Conservation (phyloP, 345 rosid genomes). For the Lumnitzera racemosa region DNA sequence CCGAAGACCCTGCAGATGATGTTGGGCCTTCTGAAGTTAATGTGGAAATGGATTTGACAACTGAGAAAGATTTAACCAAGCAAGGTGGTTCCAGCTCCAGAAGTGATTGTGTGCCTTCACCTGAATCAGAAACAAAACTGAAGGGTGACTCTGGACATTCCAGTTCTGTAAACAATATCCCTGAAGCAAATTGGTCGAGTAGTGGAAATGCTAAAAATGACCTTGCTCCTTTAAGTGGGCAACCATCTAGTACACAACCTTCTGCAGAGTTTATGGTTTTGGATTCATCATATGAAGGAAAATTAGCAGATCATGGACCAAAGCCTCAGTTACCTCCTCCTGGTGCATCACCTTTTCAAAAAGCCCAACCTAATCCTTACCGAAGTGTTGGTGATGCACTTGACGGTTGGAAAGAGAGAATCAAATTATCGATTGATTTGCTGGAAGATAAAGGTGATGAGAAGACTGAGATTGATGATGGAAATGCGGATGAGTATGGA, state of each 20-base stretch:
- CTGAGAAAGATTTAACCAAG: conserved; percentile 30
- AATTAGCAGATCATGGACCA: conserved; percentile 35
- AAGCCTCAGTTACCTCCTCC: conserved; percentile 31
- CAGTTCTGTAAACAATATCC: conserved; percentile 34
- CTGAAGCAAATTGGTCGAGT: conserved; percentile 39
- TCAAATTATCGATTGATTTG: conserved; percentile 57
- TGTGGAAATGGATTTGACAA: conserved; percentile 26
- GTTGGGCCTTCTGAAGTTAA: conserved; percentile 19
- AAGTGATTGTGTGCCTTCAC: conserved; percentile 32
- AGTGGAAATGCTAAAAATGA: conserved; percentile 33
- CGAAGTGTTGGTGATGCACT: conserved; percentile 83
- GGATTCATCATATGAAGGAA: conserved; percentile 42
- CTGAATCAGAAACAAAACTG: conserved; percentile 50
- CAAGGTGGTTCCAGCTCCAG: conserved; percentile 28
- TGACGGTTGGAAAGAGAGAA: conserved; percentile 93
- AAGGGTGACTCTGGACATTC: conserved; percentile 34
- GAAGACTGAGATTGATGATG: conserved; percentile 56
- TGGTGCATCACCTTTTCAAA: conserved; percentile 38
- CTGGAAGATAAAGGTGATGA: conserved; percentile 37
- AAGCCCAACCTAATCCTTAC: conserved; percentile 66
- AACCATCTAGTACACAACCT: conserved; percentile 42
- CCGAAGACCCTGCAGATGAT: conserved; percentile 28
- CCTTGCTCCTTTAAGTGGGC: conserved; percentile 35
- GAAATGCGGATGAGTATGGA: conserved; percentile 69
- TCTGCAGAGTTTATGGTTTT: conserved; percentile 32